phyloP scores from a whole-genome alignment of 2,329 filamentous ascomycete genomes.

The Fusarium pseudograminearum region DNA sequence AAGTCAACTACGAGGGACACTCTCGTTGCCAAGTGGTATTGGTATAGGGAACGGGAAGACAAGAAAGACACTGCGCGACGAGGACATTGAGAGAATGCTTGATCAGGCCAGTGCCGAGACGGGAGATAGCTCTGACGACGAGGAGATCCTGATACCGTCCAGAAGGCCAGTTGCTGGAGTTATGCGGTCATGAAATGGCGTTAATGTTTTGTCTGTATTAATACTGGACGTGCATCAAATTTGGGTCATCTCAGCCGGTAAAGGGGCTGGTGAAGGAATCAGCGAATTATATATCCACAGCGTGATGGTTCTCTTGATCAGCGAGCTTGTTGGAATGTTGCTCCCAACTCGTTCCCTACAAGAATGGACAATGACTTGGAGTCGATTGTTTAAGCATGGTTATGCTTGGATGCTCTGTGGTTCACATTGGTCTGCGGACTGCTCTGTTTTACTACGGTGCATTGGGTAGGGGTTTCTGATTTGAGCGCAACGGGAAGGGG shows the following conservation, averaged over 20 bases:
- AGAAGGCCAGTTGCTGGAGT: slow-evolving; percentile 48
- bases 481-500: slow-evolving; percentile 21
- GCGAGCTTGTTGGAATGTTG: background rate
- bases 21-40: slow-evolving; percentile 65
- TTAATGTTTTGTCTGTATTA: background rate
- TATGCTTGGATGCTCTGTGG: background rate
- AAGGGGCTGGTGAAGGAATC: background rate
- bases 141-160: slow-evolving; percentile 65
- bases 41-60: slow-evolving; percentile 55
- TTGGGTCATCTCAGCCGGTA: background rate
- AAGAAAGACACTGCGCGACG: slow-evolving; percentile 60
- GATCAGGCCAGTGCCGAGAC: slow-evolving; percentile 63
- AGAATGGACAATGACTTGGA: background rate
- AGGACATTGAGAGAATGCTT: slow-evolving; percentile 70
- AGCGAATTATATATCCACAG: background rate
- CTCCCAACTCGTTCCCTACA: background rate
- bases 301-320: background rate
- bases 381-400: background rate
- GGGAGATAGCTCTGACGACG: slow-evolving; percentile 68
- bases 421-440: slow-evolving; percentile 11
- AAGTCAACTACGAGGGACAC: slow-evolving; percentile 53
- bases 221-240: background rate
- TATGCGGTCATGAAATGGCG: slow-evolving; percentile 45
- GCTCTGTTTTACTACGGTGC: slow-evolving; percentile 21
- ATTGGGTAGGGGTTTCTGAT: slow-evolving; percentile 26